These are phyloP conservation scores for Fusarium verrucosum DNA, from an alignment of 2,329 filamentous ascomycete species.

Conservation along the genomic window DNA sequence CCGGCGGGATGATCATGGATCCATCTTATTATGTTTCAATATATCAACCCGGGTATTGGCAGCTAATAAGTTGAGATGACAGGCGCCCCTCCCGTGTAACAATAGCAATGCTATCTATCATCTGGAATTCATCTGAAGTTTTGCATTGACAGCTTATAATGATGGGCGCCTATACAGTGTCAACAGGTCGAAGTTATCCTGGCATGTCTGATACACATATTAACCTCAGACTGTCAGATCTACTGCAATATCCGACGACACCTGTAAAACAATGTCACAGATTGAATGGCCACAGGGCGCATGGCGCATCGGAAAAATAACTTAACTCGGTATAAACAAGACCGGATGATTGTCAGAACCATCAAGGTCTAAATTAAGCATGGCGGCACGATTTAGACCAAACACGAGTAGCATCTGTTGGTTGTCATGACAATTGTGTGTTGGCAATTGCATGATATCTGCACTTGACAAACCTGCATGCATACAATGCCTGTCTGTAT, in stretches of 20 bases:
- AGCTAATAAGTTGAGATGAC: slow-evolving; percentile 1
- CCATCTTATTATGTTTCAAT: slow-evolving; percentile 20
- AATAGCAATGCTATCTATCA: slow-evolving; percentile 4
- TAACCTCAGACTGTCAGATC: slow-evolving; percentile 29
- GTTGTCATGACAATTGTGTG: slow-evolving; percentile 41
- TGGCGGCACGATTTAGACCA: slow-evolving; percentile 5
- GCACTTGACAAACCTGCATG: slow-evolving; percentile 14
- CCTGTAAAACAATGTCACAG: slow-evolving; percentile 35
- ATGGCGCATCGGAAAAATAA: slow-evolving; percentile 38
- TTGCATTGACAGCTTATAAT: background rate
- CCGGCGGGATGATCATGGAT: slow-evolving; percentile 9
- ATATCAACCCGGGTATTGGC: slow-evolving; percentile 1
- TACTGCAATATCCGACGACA: slow-evolving; percentile 34
- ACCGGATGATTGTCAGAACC: slow-evolving; percentile 19
- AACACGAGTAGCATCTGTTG: slow-evolving; percentile 8
- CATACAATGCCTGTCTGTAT: slow-evolving; percentile 8
- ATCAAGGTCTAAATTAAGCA: slow-evolving; percentile 16
- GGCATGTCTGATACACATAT: slow-evolving; percentile 2
- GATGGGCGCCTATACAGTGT: background rate
- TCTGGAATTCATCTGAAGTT: background rate
- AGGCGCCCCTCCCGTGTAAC: slow-evolving; percentile 11
- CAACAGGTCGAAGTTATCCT: background rate
- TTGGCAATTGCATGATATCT: slow-evolving; percentile 15
- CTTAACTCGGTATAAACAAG: slow-evolving; percentile 22
- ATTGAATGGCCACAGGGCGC: slow-evolving; percentile 15